Evolutionary conservation across 805 yeast species (phyloP), one percentile per base, ranked within the genome.

Genomic region (Metschnikowia reukaufii): DNA sequence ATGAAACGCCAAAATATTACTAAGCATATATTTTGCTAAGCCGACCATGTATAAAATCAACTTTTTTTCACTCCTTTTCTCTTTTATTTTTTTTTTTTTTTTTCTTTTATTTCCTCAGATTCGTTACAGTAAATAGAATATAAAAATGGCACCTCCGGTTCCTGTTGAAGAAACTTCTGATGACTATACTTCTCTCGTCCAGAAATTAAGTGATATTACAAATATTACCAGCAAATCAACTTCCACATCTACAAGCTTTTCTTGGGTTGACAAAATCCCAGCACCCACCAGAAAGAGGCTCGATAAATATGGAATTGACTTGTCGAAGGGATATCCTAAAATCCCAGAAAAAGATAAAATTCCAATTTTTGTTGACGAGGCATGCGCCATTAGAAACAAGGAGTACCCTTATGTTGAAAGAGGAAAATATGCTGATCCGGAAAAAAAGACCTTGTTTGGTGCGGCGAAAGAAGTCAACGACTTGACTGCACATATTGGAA

Each of bases 171-270:
- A 34, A 18, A 6, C 21, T 34, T 16, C 37, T 18, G 37, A 34
- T 6, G 37, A 34, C 37, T 15, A 33, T 31, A 40, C 39, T 27
- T 25, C 39, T 12, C 32, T 39, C 17, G 38, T 49, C 32, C 40
- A 34, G 54, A 54, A 36, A 51, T 60, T 18, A 59, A 59, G 41
- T 47, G n/a, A n/a, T n/a, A 55, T 42, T 54, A 58, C 7, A 32
- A 53, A 18, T 63, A 63, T 1, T 59, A 60, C 51, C 64, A 63
- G 12, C 12, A 25, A 25, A 25, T 25, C 29, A 25, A 9, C 12
- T 9, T 9, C 8, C 54, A 27, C 29, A 9, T 9, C 8, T 25
- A 9, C 29, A 9, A 25, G 12, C 12, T 9, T 25, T 25, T 2
- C 29, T 13, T 25, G 29, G 29, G 5, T 13, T 25, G 29, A 25